Conservation (phyloP, 805 yeast species). For the Schwanniomyces pseudopolymorphus region DNA sequence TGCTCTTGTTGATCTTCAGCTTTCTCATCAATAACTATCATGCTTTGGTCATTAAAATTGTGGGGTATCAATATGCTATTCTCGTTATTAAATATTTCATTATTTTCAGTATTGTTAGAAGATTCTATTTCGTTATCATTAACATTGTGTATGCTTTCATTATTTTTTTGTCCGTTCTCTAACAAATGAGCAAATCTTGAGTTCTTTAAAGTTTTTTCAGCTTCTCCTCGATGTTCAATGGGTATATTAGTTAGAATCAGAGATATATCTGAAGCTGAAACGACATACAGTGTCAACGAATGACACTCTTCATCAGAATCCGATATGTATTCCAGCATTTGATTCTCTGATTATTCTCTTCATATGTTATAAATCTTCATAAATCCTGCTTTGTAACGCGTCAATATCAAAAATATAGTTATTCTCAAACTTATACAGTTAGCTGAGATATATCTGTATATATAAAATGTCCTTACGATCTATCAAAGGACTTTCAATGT, state of each 20-base stretch:
- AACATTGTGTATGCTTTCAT: background rate
- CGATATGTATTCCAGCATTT: conserved; percentile 18
- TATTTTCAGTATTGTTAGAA: background rate
- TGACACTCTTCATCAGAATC: conserved; percentile 29
- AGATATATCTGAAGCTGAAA: conserved; percentile 11
- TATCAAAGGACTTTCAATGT: too few species aligned
- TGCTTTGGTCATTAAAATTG: background rate
- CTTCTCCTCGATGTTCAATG: background rate
- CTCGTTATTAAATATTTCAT: background rate
- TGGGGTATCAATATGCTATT: too few species aligned
- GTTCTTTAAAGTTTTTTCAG: conserved; percentile 3
- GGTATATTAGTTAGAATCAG: conserved; percentile 5
- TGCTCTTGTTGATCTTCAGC: background rate
- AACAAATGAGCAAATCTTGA: conserved; percentile 6
- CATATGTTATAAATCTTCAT: background rate
- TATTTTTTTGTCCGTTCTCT: background rate
- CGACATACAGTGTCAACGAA: conserved; percentile 3
- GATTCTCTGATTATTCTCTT: background rate
- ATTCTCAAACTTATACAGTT: background rate
- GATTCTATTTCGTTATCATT: background rate
- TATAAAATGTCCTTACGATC: too few species aligned
- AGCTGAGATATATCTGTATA: too few species aligned
- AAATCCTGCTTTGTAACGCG: background rate
- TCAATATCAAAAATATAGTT: background rate
- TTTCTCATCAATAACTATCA: background rate